Percentiles rank a stretch among this genome's conserved stretches.
These are phyloP conservation scores for Arabidopsis arenosa DNA, from an alignment of 345 rosid species.

Conservation along the genomic window DNA sequence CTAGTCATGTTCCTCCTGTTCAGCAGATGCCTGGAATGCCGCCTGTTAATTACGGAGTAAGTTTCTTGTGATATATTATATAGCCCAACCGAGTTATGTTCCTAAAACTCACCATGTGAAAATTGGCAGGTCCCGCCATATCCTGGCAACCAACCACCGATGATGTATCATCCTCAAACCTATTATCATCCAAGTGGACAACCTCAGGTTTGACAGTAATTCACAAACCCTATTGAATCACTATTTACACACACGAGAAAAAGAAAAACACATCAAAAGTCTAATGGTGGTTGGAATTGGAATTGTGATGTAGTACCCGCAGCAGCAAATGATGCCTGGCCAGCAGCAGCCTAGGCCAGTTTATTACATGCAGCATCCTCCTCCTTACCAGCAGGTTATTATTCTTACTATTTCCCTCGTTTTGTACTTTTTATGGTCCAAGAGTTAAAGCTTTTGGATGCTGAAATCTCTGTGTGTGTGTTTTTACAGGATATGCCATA, in stretches of 20 bases:
- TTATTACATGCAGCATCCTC: constrained; percentile 58
- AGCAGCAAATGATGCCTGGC: constrained; percentile 67
- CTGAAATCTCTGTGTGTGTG: constrained; percentile 7
- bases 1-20: constrained; percentile 48
- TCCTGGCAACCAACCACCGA: constrained; percentile 74
- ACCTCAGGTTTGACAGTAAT: constrained; percentile 60
- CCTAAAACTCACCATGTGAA: constrained; percentile 9
- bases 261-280: neutral
- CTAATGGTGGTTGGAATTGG: constrained; percentile 12
- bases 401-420: constrained; percentile 35
- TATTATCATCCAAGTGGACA: constrained; percentile 74
- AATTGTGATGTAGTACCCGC: constrained; percentile 41
- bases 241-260: neutral
- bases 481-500: constrained; percentile 35
- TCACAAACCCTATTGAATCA: neutral
- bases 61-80: constrained; percentile 28
- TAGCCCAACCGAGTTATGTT: neutral
- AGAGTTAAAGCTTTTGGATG: constrained; percentile 13
- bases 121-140: constrained; percentile 64
- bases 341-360: constrained; percentile 67
- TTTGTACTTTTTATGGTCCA: neutral
- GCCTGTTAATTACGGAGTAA: constrained; percentile 75
- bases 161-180: constrained; percentile 62
- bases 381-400: constrained; percentile 74
- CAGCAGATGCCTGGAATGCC: constrained; percentile 80